Evolutionary conservation across 768 basidiomycete species (phyloP).

Genomic region (Imleria badia): DNA sequence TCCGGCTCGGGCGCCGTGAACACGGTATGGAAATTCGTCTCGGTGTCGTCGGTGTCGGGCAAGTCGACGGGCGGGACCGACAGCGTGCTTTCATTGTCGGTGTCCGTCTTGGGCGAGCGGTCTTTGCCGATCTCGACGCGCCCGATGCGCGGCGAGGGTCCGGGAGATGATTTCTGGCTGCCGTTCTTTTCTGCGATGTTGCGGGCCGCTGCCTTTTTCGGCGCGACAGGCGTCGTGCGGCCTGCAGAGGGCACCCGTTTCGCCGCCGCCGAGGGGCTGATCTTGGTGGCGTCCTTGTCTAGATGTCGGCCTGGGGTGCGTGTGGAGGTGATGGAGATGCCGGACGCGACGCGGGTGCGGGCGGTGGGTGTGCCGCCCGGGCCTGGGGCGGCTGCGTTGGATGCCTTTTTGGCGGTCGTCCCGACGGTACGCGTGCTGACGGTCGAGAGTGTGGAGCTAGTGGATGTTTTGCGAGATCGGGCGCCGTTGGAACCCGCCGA

Average conservation of each 20-base stretch:
- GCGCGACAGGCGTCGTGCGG: slow-evolving; percentile 22
- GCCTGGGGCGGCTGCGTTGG: slow-evolving; percentile 3
- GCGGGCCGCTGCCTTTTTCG: slow-evolving; percentile 18
- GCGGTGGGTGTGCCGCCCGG: slow-evolving; percentile 5
- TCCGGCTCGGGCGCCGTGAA: slow-evolving; percentile 25
- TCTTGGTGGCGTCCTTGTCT: slow-evolving; percentile 21
- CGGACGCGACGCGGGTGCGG: slow-evolving; percentile 27
- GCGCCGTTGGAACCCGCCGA: slow-evolving; percentile 23
- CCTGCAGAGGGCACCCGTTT: slow-evolving; percentile 26
- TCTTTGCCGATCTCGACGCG: slow-evolving; percentile 21
- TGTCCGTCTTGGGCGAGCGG: slow-evolving; percentile 39
- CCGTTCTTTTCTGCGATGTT: slow-evolving; percentile 15
- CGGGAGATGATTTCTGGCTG: slow-evolving; percentile 11
- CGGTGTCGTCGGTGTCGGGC: slow-evolving; percentile 39
- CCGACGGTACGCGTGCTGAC: slow-evolving; percentile 33
- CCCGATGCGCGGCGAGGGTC: slow-evolving; percentile 17
- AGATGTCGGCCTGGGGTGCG: slow-evolving; percentile 25
- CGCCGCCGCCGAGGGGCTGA: slow-evolving; percentile 19
- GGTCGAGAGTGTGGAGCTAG: slow-evolving; percentile 32
- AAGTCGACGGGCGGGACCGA: slow-evolving; percentile 28
- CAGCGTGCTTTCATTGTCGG: slow-evolving; percentile 18
- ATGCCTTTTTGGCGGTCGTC: slow-evolving; percentile 21
- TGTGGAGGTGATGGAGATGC: slow-evolving; percentile 26
- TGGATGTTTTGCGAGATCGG: slow-evolving; percentile 30
- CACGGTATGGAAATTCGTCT: slow-evolving; percentile 19